phyloP scores from a whole-genome alignment of 495 filamentous ascomycete species.

The Polyplosphaeria fusca region DNA sequence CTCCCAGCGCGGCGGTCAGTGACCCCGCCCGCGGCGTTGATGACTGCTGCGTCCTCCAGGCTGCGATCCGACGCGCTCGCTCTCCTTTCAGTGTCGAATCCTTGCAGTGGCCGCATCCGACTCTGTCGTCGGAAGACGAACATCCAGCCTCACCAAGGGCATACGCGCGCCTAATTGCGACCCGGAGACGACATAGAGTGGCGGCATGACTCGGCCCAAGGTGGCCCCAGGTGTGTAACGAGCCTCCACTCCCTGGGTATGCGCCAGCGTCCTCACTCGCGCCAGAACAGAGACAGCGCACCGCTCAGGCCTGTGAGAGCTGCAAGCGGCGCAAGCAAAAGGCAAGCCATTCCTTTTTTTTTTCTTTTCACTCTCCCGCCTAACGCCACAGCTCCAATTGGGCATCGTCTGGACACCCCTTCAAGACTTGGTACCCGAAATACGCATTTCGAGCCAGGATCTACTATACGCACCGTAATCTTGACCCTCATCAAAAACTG shows the following conservation, averaged over 20 bases:
- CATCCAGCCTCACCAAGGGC: slow-evolving; percentile 8
- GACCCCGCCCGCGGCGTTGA: background rate
- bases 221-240: slow-evolving; percentile 49
- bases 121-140: slow-evolving; percentile 9
- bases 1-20: background rate
- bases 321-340: slow-evolving; percentile 80
- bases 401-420: no score
- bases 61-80: background rate
- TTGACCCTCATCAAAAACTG: no score
- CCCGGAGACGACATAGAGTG: background rate
- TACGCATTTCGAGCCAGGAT: no score
- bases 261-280: background rate
- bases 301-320: slow-evolving; percentile 68
- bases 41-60: background rate
- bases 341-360: slow-evolving; percentile 43
- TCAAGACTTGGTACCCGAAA: no score
- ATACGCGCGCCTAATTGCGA: slow-evolving; percentile 1
- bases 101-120: background rate
- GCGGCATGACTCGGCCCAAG: slow-evolving; percentile 57
- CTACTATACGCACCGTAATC: no score
- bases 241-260: background rate
- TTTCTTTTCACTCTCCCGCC: no score
- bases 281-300: slow-evolving; percentile 57
- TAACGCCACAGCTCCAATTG: no score
- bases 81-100: background rate